These are phyloP conservation scores for Podaxis rugospora DNA, from an alignment of 768 basidiomycete species.

Conservation along the genomic window DNA sequence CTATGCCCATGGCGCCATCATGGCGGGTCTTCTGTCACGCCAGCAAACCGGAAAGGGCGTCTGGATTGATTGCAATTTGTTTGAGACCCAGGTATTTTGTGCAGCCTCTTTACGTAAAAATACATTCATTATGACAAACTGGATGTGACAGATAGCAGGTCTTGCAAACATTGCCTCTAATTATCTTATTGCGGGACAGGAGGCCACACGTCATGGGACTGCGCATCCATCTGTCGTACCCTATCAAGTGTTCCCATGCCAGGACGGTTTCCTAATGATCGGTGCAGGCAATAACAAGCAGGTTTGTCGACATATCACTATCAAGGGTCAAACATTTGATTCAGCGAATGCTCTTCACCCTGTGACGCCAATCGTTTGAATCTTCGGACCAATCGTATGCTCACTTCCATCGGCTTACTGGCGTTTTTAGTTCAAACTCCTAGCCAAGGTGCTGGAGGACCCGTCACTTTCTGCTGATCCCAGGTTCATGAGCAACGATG, in stretches of 20 bases:
- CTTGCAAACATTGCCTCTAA: slow-evolving; percentile 92
- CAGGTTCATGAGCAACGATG: slow-evolving; percentile 69
- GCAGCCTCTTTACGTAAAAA: background rate
- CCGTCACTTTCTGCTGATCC: slow-evolving; percentile 57
- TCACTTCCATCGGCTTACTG: slow-evolving; percentile 7
- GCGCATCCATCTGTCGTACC: slow-evolving; percentile 93
- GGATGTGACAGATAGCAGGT: slow-evolving; percentile 64
- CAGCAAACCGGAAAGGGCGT: slow-evolving; percentile 82
- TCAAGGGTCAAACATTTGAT: background rate
- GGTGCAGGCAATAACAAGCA: slow-evolving; percentile 90
- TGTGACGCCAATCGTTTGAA: background rate
- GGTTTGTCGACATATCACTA: slow-evolving; percentile 31
- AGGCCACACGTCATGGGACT: slow-evolving; percentile 86
- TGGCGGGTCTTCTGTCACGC: slow-evolving; percentile 83
- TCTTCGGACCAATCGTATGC: slow-evolving; percentile 1
- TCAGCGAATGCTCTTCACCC: background rate
- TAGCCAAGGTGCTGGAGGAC: slow-evolving; percentile 59
- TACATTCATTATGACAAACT: slow-evolving; percentile 3
- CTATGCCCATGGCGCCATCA: slow-evolving; percentile 89
- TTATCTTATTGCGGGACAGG: slow-evolving; percentile 81
- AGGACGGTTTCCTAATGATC: slow-evolving; percentile 88
- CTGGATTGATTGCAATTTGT: slow-evolving; percentile 90
- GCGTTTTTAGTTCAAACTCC: slow-evolving; percentile 57
- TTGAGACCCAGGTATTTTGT: slow-evolving; percentile 75
- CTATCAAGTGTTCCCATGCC: slow-evolving; percentile 87